phyloP scores from a whole-genome alignment of 305 asterid genomes.

The Plantago coronopus region DNA sequence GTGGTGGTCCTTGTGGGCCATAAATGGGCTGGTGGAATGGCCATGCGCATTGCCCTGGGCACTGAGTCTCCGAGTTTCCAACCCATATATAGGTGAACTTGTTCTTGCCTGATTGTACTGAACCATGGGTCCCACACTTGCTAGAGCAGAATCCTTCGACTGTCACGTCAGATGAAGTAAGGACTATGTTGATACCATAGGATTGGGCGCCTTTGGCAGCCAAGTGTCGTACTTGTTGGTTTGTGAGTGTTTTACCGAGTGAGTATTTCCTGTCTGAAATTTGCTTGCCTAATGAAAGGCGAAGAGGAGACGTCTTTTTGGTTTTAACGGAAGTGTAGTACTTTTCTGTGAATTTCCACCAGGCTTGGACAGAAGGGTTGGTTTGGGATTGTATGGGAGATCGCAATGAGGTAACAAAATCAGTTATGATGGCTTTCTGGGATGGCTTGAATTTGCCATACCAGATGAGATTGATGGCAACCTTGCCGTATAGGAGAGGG shows the following conservation, averaged over 20 bases:
- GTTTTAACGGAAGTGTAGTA: constrained; percentile 37
- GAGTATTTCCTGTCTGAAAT: constrained; percentile 38
- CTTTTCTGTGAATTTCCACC: constrained; percentile 55
- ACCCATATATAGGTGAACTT: constrained; percentile 43
- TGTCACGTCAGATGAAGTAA: constrained; percentile 38
- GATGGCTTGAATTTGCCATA: constrained; percentile 56
- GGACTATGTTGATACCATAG: constrained; percentile 35
- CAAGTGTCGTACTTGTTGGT: constrained; percentile 31
- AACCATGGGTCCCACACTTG: constrained; percentile 46
- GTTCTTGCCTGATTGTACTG: constrained; percentile 12
- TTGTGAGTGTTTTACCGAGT: constrained; percentile 37
- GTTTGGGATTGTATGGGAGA: constrained; percentile 10
- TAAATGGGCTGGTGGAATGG: constrained; percentile 45
- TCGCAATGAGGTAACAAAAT: constrained; percentile 43
- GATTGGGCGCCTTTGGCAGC: constrained; percentile 35
- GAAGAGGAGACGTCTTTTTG: constrained; percentile 27
- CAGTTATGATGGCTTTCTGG: constrained; percentile 43
- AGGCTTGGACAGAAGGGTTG: constrained; percentile 45
- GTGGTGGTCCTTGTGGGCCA: constrained; percentile 43
- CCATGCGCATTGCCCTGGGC: constrained; percentile 37
- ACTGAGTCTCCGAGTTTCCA: constrained; percentile 38
- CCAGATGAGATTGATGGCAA: constrained; percentile 53
- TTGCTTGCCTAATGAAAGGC: constrained; percentile 41
- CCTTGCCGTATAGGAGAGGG: constrained; percentile 44
- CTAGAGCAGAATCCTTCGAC: constrained; percentile 41